phyloP scores from a whole-genome alignment of 2,329 filamentous ascomycete species.

The Penicillium sp. region DNA sequence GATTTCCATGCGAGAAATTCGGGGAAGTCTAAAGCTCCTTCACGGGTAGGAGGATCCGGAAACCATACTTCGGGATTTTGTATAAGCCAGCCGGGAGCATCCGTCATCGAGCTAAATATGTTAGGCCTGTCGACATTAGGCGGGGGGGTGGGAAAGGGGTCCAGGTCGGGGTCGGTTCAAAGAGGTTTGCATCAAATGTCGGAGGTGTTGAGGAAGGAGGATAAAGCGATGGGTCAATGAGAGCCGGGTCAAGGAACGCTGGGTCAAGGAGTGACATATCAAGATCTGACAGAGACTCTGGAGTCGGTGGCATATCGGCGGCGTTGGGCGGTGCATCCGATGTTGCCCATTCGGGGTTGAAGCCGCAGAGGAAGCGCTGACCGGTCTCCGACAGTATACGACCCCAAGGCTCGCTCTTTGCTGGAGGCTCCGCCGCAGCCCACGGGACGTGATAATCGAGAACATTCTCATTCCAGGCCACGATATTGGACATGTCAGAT shows the following conservation, averaged over 20 bases:
- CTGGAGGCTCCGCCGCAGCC: background rate
- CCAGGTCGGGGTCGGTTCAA: background rate
- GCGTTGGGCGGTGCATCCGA: background rate
- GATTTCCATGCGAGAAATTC: background rate
- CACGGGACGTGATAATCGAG: slow-evolving; percentile 5
- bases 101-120: slow-evolving; percentile 4
- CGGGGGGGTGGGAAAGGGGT: too few species aligned
- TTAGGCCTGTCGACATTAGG: background rate
- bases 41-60: slow-evolving; percentile 1
- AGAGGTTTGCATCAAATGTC: background rate
- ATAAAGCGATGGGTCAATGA: background rate
- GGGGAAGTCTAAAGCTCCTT: slow-evolving; percentile 13
- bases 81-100: slow-evolving; percentile 2
- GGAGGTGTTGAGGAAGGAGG: background rate
- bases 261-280: slow-evolving; percentile 3
- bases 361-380: slow-evolving; percentile 4
- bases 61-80: slow-evolving; percentile 5
- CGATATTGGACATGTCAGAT: slow-evolving; percentile 9
- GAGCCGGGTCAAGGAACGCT: slow-evolving; percentile 1
- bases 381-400: slow-evolving; percentile 2
- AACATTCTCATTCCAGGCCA: background rate
- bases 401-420: background rate
- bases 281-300: background rate
- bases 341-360: slow-evolving; percentile 2
- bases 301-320: too few species aligned